Evolutionary conservation across 2,329 filamentous ascomycete species (phyloP).

Genomic region (Aspergillus ustus): DNA sequence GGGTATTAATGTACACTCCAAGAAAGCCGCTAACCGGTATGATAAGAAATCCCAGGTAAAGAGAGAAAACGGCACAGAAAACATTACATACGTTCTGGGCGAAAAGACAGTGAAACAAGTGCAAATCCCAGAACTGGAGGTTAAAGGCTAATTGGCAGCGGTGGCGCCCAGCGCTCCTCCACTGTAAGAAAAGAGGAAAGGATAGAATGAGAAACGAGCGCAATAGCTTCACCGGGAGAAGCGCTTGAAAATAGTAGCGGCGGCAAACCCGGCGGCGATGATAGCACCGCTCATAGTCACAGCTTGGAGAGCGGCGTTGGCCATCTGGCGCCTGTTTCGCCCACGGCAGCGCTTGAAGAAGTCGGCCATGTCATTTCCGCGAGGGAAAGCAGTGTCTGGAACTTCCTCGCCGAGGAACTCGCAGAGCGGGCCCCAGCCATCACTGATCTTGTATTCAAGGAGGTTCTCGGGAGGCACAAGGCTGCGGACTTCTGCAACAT

Average conservation of each 20-base stretch:
- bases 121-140: conserved; percentile 1
- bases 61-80: background rate
- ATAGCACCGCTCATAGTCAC: conserved; percentile 55
- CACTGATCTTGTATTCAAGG: conserved; percentile 59
- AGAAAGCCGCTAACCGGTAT: conserved; percentile 11
- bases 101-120: background rate
- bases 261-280: conserved; percentile 50
- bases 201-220: background rate
- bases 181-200: conserved; percentile 1
- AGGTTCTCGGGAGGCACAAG: conserved; percentile 55
- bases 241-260: conserved; percentile 46
- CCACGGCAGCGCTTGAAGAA: conserved; percentile 60
- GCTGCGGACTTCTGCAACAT: conserved; percentile 58
- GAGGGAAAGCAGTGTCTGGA: conserved; percentile 56
- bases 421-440: conserved; percentile 60
- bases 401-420: conserved; percentile 59
- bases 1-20: background rate
- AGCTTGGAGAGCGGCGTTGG: conserved; percentile 58
- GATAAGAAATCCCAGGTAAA: background rate
- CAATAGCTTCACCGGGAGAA: conserved; percentile 34
- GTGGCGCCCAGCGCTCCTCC: conserved; percentile 7
- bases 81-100: conserved; percentile 1
- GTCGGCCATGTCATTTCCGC: conserved; percentile 58
- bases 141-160: background rate
- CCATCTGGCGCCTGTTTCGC: conserved; percentile 60